Evolutionary conservation across 305 asterid species (phyloP).

Genomic region (Lippia alba): DNA sequence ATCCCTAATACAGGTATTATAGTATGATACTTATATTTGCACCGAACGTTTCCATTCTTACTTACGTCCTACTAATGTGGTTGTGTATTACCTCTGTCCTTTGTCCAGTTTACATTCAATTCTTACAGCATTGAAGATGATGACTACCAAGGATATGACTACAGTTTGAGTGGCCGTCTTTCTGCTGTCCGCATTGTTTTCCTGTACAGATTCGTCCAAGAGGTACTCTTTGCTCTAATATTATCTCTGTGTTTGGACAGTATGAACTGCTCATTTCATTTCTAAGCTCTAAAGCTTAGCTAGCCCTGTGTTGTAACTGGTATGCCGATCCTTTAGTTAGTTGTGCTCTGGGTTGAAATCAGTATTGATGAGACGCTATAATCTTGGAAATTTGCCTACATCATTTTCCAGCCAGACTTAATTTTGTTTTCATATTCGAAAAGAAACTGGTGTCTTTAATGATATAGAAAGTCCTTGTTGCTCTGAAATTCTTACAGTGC

Average conservation of each 20-base stretch:
- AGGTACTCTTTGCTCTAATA: slow-evolving; percentile 57
- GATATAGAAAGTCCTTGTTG: slow-evolving; percentile 17
- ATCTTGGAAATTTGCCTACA: slow-evolving; percentile 13
- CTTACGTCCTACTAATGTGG: slow-evolving; percentile 33
- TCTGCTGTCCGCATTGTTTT: slow-evolving; percentile 98
- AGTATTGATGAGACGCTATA: background rate
- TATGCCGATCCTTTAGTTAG: slow-evolving; percentile 10
- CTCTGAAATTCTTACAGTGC: slow-evolving; percentile 25
- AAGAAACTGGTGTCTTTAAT: background rate
- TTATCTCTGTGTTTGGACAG: slow-evolving; percentile 19
- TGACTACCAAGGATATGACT: slow-evolving; percentile 92
- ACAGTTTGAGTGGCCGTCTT: slow-evolving; percentile 88
- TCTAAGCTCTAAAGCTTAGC: background rate
- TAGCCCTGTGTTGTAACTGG: background rate
- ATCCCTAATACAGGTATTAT: slow-evolving; percentile 84
- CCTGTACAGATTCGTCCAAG: slow-evolving; percentile 92
- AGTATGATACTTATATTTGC: slow-evolving; percentile 45
- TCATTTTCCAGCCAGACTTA: slow-evolving; percentile 12
- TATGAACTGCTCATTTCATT: slow-evolving; percentile 19
- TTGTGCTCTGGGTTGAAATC: slow-evolving; percentile 12
- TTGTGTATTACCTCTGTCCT: slow-evolving; percentile 25
- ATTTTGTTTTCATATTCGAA: slow-evolving; percentile 9
- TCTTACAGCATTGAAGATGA: slow-evolving; percentile 83
- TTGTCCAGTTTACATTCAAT: slow-evolving; percentile 81
- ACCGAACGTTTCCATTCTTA: slow-evolving; percentile 15